Conservation (phyloP, 495 filamentous ascomycete species). For the Talaromyces thailandensis region DNA sequence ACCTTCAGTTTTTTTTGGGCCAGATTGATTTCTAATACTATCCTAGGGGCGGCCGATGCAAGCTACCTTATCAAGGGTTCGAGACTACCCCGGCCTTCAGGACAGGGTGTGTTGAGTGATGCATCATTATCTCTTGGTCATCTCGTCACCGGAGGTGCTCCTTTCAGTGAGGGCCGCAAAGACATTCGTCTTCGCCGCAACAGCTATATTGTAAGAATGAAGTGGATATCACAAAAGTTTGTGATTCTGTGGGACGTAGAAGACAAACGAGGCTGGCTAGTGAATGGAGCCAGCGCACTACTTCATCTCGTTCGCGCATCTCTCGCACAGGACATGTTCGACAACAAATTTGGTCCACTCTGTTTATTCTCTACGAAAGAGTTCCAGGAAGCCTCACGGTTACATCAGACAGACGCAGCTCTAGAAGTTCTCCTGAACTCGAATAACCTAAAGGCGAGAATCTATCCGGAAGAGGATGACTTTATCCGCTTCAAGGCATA, state of each 20-base stretch:
- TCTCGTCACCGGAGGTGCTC: neutral
- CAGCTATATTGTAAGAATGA: neutral
- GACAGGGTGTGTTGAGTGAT: neutral
- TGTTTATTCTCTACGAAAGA: conserved; percentile 3
- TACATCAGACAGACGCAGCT: neutral
- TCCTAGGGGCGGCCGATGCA: neutral
- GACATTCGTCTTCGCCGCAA: neutral
- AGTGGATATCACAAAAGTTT: conserved; percentile 8
- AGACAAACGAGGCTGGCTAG: conserved; percentile 26
- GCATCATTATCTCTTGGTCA: neutral
- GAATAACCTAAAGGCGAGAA: conserved; percentile 13
- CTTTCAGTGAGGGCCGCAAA: neutral
- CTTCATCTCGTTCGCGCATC: conserved; percentile 30
- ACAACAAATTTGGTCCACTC: conserved; percentile 8
- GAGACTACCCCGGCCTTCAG: neutral
- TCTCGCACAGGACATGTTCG: conserved; percentile 12
- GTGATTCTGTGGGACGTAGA: conserved; percentile 26
- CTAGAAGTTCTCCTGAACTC: conserved; percentile 9
- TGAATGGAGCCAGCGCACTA: conserved; percentile 27
- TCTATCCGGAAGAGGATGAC: conserved; percentile 10
- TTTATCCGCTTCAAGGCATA: conserved; percentile 13
- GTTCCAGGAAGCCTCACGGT: neutral
- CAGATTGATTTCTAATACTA: neutral
- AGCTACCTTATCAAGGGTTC: neutral
- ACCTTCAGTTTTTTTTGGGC: neutral